Evolutionary conservation across 345 rosid genomes (phyloP).

Genomic region (Jatropha curcas): DNA sequence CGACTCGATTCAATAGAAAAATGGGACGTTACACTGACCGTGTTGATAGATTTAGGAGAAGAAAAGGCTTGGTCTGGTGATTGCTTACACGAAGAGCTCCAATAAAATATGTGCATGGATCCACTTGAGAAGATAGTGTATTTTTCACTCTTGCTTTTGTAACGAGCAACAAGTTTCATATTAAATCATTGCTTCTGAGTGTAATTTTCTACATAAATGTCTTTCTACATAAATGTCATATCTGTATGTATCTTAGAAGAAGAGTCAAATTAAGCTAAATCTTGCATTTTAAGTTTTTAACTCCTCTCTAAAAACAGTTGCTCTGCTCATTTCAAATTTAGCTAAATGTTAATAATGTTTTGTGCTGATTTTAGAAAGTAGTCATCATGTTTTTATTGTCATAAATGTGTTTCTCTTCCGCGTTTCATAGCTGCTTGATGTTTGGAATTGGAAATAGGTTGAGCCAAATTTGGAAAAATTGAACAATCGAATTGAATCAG

Average conservation of each 20-base stretch:
- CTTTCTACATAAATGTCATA: conserved; percentile 27
- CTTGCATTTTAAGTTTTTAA: conserved; percentile 11
- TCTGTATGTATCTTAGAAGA: conserved; percentile 33
- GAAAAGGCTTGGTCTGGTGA: conserved; percentile 84
- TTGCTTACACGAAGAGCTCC: conserved; percentile 28
- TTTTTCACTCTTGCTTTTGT: conserved; percentile 17
- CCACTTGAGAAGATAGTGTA: conserved; percentile 29
- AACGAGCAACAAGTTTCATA: conserved; percentile 22
- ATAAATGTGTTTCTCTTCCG: too few species aligned
- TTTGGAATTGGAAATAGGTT: too few species aligned
- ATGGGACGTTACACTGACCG: too few species aligned
- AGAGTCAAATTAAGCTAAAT: conserved; percentile 20
- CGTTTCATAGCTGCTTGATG: too few species aligned
- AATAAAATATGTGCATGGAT: conserved; percentile 28
- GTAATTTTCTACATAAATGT: too few species aligned
- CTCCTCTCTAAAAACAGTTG: conserved; percentile 26
- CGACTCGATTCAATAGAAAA: too few species aligned
- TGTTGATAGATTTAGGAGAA: too few species aligned
- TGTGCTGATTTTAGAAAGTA: too few species aligned
- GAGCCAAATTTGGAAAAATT: too few species aligned
- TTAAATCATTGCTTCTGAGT: conserved; percentile 25
- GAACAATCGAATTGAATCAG: too few species aligned
- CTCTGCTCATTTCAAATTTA: conserved; percentile 8
- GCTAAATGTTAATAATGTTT: too few species aligned
- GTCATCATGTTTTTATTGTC: too few species aligned